Conservation (phyloP, 176 grass and related monocot species). For the Zoysia pacifica region DNA sequence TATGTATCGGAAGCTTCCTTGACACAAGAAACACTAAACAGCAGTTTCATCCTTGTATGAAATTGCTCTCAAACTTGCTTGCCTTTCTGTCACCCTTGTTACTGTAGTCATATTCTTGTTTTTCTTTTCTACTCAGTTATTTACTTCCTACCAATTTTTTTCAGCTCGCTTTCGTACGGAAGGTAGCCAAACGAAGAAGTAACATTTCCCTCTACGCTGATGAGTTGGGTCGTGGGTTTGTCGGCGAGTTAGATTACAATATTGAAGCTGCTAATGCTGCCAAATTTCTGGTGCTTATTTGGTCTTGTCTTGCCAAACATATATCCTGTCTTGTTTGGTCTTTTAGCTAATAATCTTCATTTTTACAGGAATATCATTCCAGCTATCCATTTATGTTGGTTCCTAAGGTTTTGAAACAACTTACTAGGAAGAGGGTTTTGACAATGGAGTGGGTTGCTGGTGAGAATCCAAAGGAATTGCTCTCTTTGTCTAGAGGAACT, state of each 20-base stretch:
- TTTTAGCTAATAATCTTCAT: constrained; percentile 40
- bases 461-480: constrained; percentile 78
- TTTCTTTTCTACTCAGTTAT: constrained; percentile 19
- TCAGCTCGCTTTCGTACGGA: constrained; percentile 75
- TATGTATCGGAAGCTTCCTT: neutral
- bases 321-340: constrained; percentile 5
- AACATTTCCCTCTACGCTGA: constrained; percentile 90
- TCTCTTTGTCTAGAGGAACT: constrained; percentile 68
- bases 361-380: constrained; percentile 80
- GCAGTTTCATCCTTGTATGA: constrained; percentile 16
- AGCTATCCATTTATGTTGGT: constrained; percentile 80
- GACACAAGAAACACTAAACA: constrained; percentile 4
- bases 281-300: constrained; percentile 75
- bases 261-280: constrained; percentile 89
- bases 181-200: constrained; percentile 77
- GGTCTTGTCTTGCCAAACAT: constrained; percentile 39
- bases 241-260: constrained; percentile 87
- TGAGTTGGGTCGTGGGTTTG: constrained; percentile 88
- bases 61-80: neutral
- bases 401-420: constrained; percentile 74
- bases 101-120: neutral
- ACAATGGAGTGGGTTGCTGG: constrained; percentile 92
- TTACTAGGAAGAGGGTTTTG: constrained; percentile 86
- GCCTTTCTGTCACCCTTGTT: neutral
- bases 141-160: constrained; percentile 36